Evolutionary conservation across 306 rosid species (phyloP).

Genomic region (Clitoria ternatea): DNA sequence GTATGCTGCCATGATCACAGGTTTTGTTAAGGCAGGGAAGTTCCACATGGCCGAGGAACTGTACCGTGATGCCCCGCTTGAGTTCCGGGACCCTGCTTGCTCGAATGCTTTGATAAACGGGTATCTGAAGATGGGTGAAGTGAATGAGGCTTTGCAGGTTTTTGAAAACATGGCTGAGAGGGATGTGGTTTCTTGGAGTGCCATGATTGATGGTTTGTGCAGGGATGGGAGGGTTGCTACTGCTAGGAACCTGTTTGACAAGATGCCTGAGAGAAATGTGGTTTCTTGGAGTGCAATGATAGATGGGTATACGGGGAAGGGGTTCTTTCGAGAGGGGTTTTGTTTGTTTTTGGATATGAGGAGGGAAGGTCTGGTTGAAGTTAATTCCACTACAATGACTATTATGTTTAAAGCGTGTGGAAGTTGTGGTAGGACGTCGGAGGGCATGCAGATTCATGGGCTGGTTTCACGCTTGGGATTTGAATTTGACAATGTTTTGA

Average conservation of each 20-base stretch:
- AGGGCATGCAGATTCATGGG: constrained; percentile 75
- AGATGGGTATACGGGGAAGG: constrained; percentile 64
- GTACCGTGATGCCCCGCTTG: constrained; percentile 41
- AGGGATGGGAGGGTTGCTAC: constrained; percentile 48
- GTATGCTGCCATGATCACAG: constrained; percentile 64
- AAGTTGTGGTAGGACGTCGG: constrained; percentile 36
- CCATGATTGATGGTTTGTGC: constrained; percentile 76
- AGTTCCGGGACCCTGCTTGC: constrained; percentile 50
- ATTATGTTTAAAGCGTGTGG: constrained; percentile 65
- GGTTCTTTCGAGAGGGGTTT: constrained; percentile 55
- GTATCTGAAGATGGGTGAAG: constrained; percentile 53
- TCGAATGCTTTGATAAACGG: constrained; percentile 65
- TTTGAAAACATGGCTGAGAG: constrained; percentile 51
- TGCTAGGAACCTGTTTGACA: constrained; percentile 67
- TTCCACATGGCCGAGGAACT: constrained; percentile 55
- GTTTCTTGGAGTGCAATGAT: constrained; percentile 82
- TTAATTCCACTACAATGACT: constrained; percentile 62
- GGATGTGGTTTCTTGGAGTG: constrained; percentile 76
- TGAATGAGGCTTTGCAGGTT: constrained; percentile 44
- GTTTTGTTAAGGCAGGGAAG: constrained; percentile 62
- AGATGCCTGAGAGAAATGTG: constrained; percentile 60
- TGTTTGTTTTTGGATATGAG: constrained; percentile 58
- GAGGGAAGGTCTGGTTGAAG: constrained; percentile 56
- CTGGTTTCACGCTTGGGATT: constrained; percentile 55
- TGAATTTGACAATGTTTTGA: constrained; percentile 53